Percentiles rank a stretch among this genome's conserved stretches.
Evolutionary conservation across 2,329 filamentous ascomycete genomes (phyloP).

Genomic region (Aspergillus tamarii): DNA sequence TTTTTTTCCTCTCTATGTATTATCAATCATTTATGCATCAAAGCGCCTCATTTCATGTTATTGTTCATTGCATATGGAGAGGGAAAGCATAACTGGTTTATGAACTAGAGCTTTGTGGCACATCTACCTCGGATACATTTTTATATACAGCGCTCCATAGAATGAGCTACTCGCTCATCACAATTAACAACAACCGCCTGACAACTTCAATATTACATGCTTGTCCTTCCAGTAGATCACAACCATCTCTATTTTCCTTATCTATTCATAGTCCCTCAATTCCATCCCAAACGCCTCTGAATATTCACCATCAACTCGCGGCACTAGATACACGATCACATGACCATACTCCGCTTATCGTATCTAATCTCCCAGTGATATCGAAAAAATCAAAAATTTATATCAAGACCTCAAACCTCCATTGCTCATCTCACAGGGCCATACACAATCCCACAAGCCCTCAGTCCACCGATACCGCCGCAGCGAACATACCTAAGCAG

Average conservation of each 20-base stretch:
- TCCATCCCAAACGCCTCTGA: background rate
- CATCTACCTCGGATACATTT: background rate
- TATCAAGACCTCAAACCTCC: background rate
- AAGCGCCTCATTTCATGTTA: background rate
- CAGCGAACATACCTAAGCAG: background rate
- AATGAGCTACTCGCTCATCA: no score
- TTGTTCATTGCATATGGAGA: background rate
- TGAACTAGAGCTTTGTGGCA: background rate
- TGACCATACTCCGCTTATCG: constrained; percentile 9
- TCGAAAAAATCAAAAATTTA: constrained; percentile 12
- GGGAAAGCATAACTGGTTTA: background rate
- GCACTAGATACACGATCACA: constrained; percentile 15
- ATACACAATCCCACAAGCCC: background rate
- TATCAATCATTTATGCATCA: background rate
- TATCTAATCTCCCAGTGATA: constrained; percentile 15
- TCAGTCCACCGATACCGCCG: background rate
- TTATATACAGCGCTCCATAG: background rate
- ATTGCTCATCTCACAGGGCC: background rate
- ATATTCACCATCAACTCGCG: background rate
- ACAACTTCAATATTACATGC: background rate
- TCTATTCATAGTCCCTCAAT: background rate
- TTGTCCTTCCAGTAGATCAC: background rate
- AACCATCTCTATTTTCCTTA: background rate
- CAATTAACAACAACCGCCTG: background rate
- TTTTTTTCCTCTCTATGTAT: background rate